A percentile compares a stretch with the other conserved stretches of the same genome.
phyloP scores from a whole-genome alignment of 2,329 filamentous ascomycete genomes.

The Ophiostoma perfectum region DNA sequence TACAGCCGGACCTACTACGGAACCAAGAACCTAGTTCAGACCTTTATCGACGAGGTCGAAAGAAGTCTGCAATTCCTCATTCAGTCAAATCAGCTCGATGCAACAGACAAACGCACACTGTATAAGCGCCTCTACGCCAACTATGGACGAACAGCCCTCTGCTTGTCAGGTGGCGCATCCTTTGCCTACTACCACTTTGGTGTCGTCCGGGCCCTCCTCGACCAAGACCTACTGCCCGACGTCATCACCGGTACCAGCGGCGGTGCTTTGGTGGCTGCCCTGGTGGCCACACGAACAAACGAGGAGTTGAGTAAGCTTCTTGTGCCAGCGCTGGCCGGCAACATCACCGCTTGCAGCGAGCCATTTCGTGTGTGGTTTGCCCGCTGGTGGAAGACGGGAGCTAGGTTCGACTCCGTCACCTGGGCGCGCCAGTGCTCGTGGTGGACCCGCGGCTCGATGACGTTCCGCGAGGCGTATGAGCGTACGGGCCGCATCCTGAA shows the following conservation, averaged over 20 bases:
- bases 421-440: constrained; percentile 83
- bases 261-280: constrained; percentile 79
- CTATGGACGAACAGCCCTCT: constrained; percentile 86
- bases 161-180: constrained; percentile 84
- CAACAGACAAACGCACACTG: constrained; percentile 69
- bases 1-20: constrained; percentile 98
- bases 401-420: constrained; percentile 86
- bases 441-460: constrained; percentile 88
- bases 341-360: constrained; percentile 82
- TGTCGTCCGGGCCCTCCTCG: constrained; percentile 81
- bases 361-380: constrained; percentile 67
- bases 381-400: constrained; percentile 88
- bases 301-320: constrained; percentile 82
- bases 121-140: constrained; percentile 90
- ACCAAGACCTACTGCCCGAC: constrained; percentile 77
- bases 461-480: constrained; percentile 91
- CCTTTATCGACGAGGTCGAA: constrained; percentile 80
- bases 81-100: constrained; percentile 59
- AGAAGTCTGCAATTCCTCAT: constrained; percentile 62
- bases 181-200: constrained; percentile 98
- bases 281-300: constrained; percentile 85
- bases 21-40: constrained; percentile 90
- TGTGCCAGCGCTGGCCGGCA: constrained; percentile 76
- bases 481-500: constrained; percentile 91
- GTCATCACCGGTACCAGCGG: constrained; percentile 97